Evolutionary conservation across 176 grass and related monocot genomes (phyloP).

Genomic region (Lolium perenne): DNA sequence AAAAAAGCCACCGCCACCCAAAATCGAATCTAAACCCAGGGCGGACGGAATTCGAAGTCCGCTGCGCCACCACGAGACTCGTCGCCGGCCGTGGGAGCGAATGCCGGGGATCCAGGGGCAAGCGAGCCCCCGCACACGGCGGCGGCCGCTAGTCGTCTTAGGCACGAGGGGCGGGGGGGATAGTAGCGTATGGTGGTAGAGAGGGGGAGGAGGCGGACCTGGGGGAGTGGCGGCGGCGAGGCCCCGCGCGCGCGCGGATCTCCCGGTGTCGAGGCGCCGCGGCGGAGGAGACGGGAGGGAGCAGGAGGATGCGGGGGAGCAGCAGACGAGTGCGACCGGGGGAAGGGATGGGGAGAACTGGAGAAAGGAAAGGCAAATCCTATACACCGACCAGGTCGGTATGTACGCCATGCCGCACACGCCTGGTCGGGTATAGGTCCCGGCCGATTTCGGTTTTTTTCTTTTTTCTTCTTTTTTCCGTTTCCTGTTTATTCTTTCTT

Average conservation of each 20-base stretch:
- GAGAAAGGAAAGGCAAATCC: too few relatives aligned
- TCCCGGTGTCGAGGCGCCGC: slow-evolving; percentile 11
- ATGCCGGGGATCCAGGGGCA: slow-evolving; percentile 27
- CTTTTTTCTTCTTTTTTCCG: too few relatives aligned
- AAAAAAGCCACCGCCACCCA: not conserved
- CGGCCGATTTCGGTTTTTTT: too few relatives aligned
- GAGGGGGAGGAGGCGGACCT: not conserved
- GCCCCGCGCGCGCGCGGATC: slow-evolving; percentile 8
- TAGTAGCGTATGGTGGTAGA: not conserved
- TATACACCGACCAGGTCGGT: too few relatives aligned
- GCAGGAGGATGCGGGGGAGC: slow-evolving; percentile 2
- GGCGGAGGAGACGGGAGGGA: slow-evolving; percentile 7
- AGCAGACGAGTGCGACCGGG: not conserved
- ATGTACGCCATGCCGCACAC: too few relatives aligned
- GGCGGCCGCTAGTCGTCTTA: not conserved
- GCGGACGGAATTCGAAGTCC: not conserved
- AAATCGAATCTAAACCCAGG: slow-evolving; percentile 4
- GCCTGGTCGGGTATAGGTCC: too few relatives aligned
- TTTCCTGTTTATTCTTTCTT: too few relatives aligned
- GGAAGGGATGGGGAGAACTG: not conserved
- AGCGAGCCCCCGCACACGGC: not conserved
- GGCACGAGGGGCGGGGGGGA: not conserved
- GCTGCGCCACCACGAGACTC: not conserved
- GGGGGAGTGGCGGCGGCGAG: not conserved
- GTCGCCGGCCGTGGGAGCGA: not conserved